Percentiles rank a stretch among this genome's conserved stretches.
Evolutionary conservation across 2,329 filamentous ascomycete genomes (phyloP).

Genomic region (Ascocoryne sarcoides): DNA sequence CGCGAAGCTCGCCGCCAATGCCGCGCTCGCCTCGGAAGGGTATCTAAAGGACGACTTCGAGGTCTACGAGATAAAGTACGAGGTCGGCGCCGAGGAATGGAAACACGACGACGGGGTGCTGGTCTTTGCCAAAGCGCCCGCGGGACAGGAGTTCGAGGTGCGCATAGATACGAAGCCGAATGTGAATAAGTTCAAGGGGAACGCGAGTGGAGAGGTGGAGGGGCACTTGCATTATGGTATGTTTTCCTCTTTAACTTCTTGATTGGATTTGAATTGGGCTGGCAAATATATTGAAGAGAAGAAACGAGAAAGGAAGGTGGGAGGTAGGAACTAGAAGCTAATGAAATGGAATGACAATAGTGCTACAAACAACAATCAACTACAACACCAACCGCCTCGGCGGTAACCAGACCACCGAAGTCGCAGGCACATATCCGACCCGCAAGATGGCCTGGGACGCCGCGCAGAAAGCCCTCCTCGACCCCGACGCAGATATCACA

Average conservation of each 20-base stretch:
- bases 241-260: not conserved
- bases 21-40: conserved; percentile 28
- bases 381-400: conserved; percentile 33
- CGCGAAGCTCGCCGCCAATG: conserved; percentile 31
- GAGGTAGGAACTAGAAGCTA: too few species aligned
- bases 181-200: conserved; percentile 22
- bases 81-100: conserved; percentile 24
- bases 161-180: conserved; percentile 33
- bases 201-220: conserved; percentile 14
- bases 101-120: conserved; percentile 32
- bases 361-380: conserved; percentile 35
- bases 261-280: too few species aligned
- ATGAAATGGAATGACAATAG: too few species aligned
- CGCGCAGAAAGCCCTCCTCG: conserved; percentile 29
- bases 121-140: conserved; percentile 30
- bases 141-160: conserved; percentile 32
- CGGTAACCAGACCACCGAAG: conserved; percentile 29
- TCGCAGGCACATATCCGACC: conserved; percentile 32
- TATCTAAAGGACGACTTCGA: conserved; percentile 33
- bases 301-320: too few species aligned
- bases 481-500: conserved; percentile 18
- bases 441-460: conserved; percentile 29
- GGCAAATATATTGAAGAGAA: too few species aligned
- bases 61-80: conserved; percentile 24
- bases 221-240: conserved; percentile 25